phyloP scores from a whole-genome alignment of 192 early-diverging fungal genomes.

The Fimicolochytrium jonesii region DNA sequence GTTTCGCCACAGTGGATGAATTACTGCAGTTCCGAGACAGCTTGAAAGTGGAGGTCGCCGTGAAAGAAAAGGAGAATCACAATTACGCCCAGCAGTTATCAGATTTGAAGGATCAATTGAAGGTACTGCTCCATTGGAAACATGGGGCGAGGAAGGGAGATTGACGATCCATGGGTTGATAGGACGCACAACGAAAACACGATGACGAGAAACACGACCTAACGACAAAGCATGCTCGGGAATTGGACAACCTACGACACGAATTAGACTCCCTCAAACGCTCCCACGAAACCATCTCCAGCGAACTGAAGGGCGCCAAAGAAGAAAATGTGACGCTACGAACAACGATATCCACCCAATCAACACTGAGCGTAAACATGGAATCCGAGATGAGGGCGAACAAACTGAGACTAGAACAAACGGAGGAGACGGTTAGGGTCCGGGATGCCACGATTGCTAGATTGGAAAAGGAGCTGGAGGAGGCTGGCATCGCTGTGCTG shows the following conservation, averaged over 20 bases:
- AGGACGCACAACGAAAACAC: no score
- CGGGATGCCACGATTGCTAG: slow-evolving; percentile 13
- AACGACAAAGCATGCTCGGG: slow-evolving; percentile 7
- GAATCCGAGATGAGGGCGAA: slow-evolving; percentile 42
- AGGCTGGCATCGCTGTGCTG: slow-evolving; percentile 32
- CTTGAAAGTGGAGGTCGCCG: slow-evolving; percentile 50
- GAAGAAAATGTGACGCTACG: slow-evolving; percentile 4
- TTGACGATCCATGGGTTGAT: no score
- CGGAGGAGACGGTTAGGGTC: slow-evolving; percentile 1
- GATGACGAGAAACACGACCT: slow-evolving; percentile 40
- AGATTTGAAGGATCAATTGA: slow-evolving; percentile 27
- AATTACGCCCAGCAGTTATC: slow-evolving; percentile 31
- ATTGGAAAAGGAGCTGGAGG: slow-evolving; percentile 31
- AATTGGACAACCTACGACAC: slow-evolving; percentile 19
- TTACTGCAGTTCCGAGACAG: slow-evolving; percentile 46
- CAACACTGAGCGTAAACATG: slow-evolving; percentile 37
- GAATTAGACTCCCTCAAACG: slow-evolving; percentile 32
- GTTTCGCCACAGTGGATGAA: slow-evolving; percentile 33
- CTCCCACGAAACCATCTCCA: not conserved
- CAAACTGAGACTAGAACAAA: slow-evolving; percentile 27
- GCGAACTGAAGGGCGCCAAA: slow-evolving; percentile 7
- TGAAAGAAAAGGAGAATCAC: slow-evolving; percentile 65
- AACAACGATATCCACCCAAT: slow-evolving; percentile 47
- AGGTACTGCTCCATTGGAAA: no score
- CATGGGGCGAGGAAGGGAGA: no score